Evolutionary conservation across 306 rosid species (phyloP), one percentile per base, ranked within the genome.

Genomic region (Acacia crassicarpa): DNA sequence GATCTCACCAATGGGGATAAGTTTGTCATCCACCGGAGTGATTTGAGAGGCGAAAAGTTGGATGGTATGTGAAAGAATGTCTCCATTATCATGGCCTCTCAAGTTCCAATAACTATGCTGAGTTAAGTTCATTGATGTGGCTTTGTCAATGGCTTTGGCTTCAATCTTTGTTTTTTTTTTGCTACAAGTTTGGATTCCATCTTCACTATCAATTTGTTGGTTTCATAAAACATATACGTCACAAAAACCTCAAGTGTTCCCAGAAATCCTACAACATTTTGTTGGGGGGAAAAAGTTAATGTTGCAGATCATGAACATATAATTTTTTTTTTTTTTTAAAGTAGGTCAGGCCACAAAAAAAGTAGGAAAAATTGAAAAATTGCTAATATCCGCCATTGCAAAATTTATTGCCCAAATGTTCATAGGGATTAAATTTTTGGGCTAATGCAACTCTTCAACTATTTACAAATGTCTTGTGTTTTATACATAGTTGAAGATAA

Each of bases 81-180:
- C 86, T 7, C 96, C 92, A 13, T 88, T 89, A 76, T 81, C 51
- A 56, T 91, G 93, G 9, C 97, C 97, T n/a, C 89, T 71, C 1
- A 90, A 85, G 51, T 93, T 93, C 97, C 96, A 90, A 80, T 91
- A 86, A 1, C 89, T 25, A 14, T 91, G 94, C 17, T 91, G 96
- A 4, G 97, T 96, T 14, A 89, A 51, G 73, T 93, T 91, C 49
- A 91, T 88, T 14, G 94, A 96, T 13, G 96, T 90, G 66, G 89
- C 85, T 77, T 91, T 81, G 86, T 88, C 81, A 8, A 82, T 46
- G 20, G 96, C 22, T 51, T 77, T 75, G 1, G 97, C 92, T 35
- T n/a, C 78, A 92, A 90, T 89, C 79, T 76, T 89, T n/a, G n/a
- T n/a, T n/a, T n/a, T n/a, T n/a, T n/a, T n/a, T n/a, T n/a, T n/a